Base-by-base conservation (phyloP, 176 grass and related monocot genomes). In the Aechmea fasciata region DNA sequence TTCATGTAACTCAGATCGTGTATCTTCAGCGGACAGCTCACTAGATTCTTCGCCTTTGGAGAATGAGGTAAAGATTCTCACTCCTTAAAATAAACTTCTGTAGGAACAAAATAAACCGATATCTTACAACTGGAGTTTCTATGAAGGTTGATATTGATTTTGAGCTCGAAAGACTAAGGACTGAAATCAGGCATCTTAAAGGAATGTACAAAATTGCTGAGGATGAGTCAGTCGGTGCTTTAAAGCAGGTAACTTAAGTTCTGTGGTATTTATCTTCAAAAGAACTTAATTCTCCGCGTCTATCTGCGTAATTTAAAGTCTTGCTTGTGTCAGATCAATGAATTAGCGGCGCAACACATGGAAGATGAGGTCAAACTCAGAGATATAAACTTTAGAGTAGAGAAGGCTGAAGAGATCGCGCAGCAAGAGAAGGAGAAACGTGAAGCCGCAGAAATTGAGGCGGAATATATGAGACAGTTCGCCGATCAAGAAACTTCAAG, bases 111-210 rank as follows among this genome's bases (percentile, higher is more conserved):
- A n/a, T n/a, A n/a, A n/a, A n/a, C n/a, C n/a, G n/a, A n/a, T n/a
- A n/a, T n/a, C 41, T 57, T 25, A 64, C 11, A 51, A 15, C 49
- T 59, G n/a, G 50, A 49, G 13, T 11, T 24, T 66, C 17, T 66
- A 20, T 18, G 14, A 57, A 96, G 91, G 72, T 64, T 68, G 74
- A 92, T 72, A 63, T 85, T 48, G 83, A 77, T 68, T 57, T 85
- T 79, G 79, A 88, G 59, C 85, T 86, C 53, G 78, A 88, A 48
- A 86, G 59, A 48, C 19, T 88, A 28, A 77, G 71, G 63, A 69
- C 73, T 53, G 84, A 86, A 80, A 15, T 92, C 24, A 71, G 26
- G n/a, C 80, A 80, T 70, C 63, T 79, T 65, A 65, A 74, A 49
- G 52, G 67, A 53, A 51, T 77, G 11, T 68, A 29, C 57, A 77